Conservation (phyloP, 352 stramenopile species). For the Phytophthora boehmeriae region DNA sequence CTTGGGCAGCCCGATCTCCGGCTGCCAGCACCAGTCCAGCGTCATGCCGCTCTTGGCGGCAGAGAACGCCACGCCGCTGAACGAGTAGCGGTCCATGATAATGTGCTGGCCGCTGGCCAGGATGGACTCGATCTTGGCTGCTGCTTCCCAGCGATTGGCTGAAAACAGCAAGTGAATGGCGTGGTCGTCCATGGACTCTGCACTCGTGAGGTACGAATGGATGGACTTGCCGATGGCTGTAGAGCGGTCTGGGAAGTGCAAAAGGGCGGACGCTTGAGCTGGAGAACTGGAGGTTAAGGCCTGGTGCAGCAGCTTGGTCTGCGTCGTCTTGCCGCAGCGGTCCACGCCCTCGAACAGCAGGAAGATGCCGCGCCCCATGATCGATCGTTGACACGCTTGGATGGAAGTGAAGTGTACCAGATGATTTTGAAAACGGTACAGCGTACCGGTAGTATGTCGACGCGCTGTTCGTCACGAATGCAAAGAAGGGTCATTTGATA, state of each 20-base stretch:
- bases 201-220: slow-evolving; percentile 95
- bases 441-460: not conserved
- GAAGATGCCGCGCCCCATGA: slow-evolving; percentile 92
- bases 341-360: slow-evolving; percentile 99
- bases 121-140: slow-evolving; percentile 66
- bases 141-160: slow-evolving; percentile 99
- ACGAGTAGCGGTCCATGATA: slow-evolving; percentile 97
- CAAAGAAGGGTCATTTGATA: too few relatives aligned
- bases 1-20: slow-evolving; percentile 96
- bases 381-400: not conserved
- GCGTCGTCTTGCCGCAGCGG: slow-evolving; percentile 99
- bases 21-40: slow-evolving; percentile 98
- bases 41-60: slow-evolving; percentile 94
- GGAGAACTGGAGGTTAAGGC: slow-evolving; percentile 39
- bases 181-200: slow-evolving; percentile 93
- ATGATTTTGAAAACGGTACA: not conserved
- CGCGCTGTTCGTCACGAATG: not conserved
- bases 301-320: slow-evolving; percentile 93
- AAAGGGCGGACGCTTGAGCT: slow-evolving; percentile 37
- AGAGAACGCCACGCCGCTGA: slow-evolving; percentile 98
- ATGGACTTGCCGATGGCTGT: slow-evolving; percentile 97
- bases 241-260: slow-evolving; percentile 85
- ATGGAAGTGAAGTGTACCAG: not conserved
- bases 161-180: slow-evolving; percentile 99
- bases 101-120: slow-evolving; percentile 89